Evolutionary conservation across 352 stramenopile genomes (phyloP).

Genomic region (Phytophthora pseudosyringae): DNA sequence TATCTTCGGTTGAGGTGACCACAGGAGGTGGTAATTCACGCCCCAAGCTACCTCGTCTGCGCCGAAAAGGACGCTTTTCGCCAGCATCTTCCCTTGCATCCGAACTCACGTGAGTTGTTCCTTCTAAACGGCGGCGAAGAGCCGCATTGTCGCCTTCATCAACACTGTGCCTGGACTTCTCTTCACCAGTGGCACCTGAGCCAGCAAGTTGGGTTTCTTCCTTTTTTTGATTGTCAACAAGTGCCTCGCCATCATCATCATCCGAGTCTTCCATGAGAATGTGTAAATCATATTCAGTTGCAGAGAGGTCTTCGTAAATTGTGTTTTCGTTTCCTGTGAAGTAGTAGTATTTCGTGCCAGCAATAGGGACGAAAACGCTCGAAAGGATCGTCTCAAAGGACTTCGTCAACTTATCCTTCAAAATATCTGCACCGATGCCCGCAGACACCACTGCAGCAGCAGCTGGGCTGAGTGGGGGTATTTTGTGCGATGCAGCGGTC

Average conservation of each 20-base stretch:
- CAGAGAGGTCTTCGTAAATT: conserved; percentile 59
- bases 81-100: conserved; percentile 10
- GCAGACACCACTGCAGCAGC: conserved; percentile 45
- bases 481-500: conserved; percentile 37
- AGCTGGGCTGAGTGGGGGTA: conserved; percentile 35
- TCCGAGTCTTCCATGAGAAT: conserved; percentile 72
- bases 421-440: conserved; percentile 49
- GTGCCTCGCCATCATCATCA: conserved; percentile 38
- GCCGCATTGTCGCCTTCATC: not conserved
- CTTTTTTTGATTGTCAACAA: conserved; percentile 17
- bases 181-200: not conserved
- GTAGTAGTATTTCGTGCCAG: conserved; percentile 85
- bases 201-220: conserved; percentile 6
- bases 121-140: conserved; percentile 1
- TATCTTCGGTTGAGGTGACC: conserved; percentile 32
- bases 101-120: not conserved
- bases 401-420: conserved; percentile 74
- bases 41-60: conserved; percentile 29
- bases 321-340: conserved; percentile 73
- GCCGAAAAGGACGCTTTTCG: conserved; percentile 16
- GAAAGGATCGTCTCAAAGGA: conserved; percentile 76
- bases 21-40: conserved; percentile 37
- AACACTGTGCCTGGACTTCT: conserved; percentile 18
- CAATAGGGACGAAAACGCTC: conserved; percentile 64
- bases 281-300: conserved; percentile 66